Evolutionary conservation across 2,329 filamentous ascomycete genomes (phyloP).

Genomic region (Ceratocystis harringtonii): DNA sequence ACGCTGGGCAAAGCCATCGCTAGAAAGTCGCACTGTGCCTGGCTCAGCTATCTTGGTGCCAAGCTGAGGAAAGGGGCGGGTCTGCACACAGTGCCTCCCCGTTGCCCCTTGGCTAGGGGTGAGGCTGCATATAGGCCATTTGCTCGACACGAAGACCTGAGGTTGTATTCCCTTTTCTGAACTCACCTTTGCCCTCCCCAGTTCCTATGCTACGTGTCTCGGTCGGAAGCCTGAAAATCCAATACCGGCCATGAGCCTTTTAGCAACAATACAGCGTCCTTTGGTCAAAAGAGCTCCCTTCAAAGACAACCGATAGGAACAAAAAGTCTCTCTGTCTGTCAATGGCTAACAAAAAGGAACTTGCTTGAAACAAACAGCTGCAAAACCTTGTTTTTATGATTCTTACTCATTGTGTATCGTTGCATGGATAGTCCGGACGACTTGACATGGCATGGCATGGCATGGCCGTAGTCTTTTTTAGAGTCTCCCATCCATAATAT

Average conservation of each 20-base stretch:
- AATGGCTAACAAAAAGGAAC: neutral
- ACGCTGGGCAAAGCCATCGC: conserved; percentile 2
- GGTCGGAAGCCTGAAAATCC: neutral
- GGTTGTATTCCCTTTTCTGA: no score
- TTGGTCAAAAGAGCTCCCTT: neutral
- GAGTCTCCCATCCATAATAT: neutral
- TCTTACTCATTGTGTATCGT: neutral
- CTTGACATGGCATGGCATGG: neutral
- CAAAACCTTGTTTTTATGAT: neutral
- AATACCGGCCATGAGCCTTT: neutral
- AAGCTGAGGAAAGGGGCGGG: no score
- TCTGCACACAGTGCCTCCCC: neutral
- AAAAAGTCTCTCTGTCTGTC: neutral
- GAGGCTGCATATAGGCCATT: no score
- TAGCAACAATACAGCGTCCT: neutral
- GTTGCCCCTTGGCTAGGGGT: neutral
- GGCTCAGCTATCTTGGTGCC: no score
- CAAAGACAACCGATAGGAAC: neutral
- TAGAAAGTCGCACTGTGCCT: neutral
- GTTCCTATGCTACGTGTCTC: no score
- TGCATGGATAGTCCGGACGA: neutral
- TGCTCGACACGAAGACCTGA: no score
- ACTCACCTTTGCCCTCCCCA: no score
- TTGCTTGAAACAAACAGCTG: neutral
- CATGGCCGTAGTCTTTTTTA: neutral